These are phyloP conservation scores for Nigrospora osmanthi DNA, from an alignment of 2,329 filamentous ascomycete genomes.

Conservation along the genomic window DNA sequence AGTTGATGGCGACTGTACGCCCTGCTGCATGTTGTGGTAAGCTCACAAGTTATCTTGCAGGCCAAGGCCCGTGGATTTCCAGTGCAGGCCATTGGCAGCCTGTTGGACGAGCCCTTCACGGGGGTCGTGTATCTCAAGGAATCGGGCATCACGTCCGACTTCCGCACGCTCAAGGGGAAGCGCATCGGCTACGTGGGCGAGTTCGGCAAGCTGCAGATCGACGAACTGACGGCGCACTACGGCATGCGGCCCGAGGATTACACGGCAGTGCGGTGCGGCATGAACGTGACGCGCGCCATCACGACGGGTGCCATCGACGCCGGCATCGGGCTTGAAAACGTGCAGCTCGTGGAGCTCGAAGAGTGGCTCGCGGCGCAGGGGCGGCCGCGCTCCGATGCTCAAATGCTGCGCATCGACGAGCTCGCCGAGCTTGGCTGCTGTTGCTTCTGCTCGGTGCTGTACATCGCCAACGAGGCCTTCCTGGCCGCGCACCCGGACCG, in stretches of 20 bases:
- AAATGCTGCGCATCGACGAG: conserved; percentile 77
- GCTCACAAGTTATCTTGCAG: conserved; percentile 22
- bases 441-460: conserved; percentile 77
- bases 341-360: conserved; percentile 76
- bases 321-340: conserved; percentile 70
- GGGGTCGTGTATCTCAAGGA: conserved; percentile 70
- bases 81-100: conserved; percentile 62
- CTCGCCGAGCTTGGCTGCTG: conserved; percentile 74
- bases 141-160: conserved; percentile 68
- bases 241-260: conserved; percentile 67
- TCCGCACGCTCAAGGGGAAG: conserved; percentile 67
- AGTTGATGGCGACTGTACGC: conserved; percentile 11
- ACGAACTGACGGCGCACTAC: conserved; percentile 72
- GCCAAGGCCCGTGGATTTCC: conserved; percentile 71
- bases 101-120: conserved; percentile 75
- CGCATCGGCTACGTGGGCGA: conserved; percentile 74
- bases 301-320: conserved; percentile 66
- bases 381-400: conserved; percentile 58
- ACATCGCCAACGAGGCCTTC: conserved; percentile 71
- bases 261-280: conserved; percentile 69
- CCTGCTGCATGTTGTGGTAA: not conserved
- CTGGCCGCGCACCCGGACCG: conserved; percentile 58
- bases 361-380: conserved; percentile 62
- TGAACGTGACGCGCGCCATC: conserved; percentile 74
- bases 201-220: conserved; percentile 78